Conservation (phyloP, 108 stramenopile species). For the Hondaea fermentalgiana region DNA sequence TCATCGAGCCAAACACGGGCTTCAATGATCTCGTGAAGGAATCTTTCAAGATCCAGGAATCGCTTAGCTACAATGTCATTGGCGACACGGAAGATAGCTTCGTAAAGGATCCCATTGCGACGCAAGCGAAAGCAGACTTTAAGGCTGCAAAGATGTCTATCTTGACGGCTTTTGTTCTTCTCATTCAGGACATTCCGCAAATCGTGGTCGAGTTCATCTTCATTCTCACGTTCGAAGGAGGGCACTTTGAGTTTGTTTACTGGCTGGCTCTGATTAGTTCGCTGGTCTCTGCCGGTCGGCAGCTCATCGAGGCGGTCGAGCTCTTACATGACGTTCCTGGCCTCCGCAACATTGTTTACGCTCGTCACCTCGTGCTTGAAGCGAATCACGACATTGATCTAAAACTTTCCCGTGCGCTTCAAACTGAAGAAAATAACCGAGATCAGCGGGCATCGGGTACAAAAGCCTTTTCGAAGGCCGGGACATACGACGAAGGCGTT, state of each 20-base stretch:
- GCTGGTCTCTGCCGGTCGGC: neutral
- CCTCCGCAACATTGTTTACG: neutral
- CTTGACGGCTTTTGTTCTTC: neutral
- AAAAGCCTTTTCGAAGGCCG: too few species aligned
- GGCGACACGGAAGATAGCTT: neutral
- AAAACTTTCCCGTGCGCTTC: too few species aligned
- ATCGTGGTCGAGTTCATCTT: neutral
- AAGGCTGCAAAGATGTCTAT: neutral
- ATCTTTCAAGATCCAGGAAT: neutral
- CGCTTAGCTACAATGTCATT: neutral
- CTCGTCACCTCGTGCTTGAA: neutral
- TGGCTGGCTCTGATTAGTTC: neutral
- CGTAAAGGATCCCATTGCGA: neutral
- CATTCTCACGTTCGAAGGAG: neutral
- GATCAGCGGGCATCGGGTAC: too few species aligned
- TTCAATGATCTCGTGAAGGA: neutral
- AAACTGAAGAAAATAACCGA: too few species aligned
- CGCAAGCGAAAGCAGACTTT: neutral
- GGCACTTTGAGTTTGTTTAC: neutral
- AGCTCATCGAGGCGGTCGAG: neutral
- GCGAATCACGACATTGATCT: neutral
- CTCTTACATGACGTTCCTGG: neutral
- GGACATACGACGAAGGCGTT: neutral
- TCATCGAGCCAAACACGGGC: neutral
- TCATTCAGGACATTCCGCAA: neutral